Conservation (phyloP, 176 grass and related monocot genomes). For the Eleusine coracana region DNA sequence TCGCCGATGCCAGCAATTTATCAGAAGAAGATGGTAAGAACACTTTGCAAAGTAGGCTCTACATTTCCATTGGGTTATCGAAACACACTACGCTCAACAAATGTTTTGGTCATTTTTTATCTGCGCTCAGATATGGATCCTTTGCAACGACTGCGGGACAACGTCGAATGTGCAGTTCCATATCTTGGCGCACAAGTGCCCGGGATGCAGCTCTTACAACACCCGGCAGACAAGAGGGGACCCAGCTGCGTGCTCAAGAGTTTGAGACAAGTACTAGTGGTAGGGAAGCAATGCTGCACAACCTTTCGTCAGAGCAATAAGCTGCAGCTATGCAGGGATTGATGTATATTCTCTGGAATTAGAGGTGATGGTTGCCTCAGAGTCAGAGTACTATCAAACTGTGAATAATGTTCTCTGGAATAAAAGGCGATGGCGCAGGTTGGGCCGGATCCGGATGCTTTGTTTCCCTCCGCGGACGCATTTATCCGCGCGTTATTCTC, state of each 20-base stretch:
- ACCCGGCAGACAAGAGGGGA: conserved; percentile 63
- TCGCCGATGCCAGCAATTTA: conserved; percentile 71
- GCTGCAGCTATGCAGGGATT: not conserved
- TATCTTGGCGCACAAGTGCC: conserved; percentile 75
- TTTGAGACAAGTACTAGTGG: conserved; percentile 12
- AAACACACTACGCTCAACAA: not conserved
- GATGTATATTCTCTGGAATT: not conserved
- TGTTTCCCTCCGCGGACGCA: no score
- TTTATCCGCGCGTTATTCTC: no score
- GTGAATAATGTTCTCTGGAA: no score
- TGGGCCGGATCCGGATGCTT: no score
- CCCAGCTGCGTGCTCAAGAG: conserved; percentile 40
- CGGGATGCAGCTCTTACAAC: conserved; percentile 72
- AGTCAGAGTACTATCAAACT: no score
- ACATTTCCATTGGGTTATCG: not conserved
- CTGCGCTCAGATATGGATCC: conserved; percentile 61
- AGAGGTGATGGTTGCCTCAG: not conserved
- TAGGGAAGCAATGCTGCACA: not conserved
- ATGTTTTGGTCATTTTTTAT: not conserved
- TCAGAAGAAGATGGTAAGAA: conserved; percentile 77
- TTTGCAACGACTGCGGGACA: conserved; percentile 79
- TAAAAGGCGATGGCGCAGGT: no score
- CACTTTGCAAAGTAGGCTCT: not conserved
- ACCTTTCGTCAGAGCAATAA: conserved; percentile 1
- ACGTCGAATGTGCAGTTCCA: conserved; percentile 68